These are phyloP conservation scores for Pythium oligandrum DNA, from an alignment of 352 stramenopile genomes.

Conservation along the genomic window DNA sequence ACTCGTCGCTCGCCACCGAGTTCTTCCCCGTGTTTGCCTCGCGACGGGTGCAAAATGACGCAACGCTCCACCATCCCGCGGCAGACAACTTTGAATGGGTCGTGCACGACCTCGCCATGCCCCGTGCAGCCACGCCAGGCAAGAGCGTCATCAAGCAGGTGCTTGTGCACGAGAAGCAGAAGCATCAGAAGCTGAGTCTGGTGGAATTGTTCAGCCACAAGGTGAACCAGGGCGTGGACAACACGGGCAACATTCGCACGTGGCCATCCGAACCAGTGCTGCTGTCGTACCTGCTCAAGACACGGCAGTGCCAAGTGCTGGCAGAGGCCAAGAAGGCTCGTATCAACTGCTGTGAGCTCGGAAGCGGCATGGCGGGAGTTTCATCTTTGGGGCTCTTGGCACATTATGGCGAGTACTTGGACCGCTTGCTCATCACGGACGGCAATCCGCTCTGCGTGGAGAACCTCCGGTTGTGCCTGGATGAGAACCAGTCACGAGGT, in stretches of 20 bases:
- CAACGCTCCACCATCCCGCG: constrained; percentile 3
- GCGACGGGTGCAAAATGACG: constrained; percentile 2
- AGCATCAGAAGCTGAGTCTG: constrained; percentile 43
- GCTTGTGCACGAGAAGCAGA: constrained; percentile 70
- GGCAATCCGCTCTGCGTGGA: constrained; percentile 64
- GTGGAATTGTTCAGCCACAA: constrained; percentile 71
- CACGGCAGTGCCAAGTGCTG: constrained; percentile 27
- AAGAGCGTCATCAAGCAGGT: constrained; percentile 15
- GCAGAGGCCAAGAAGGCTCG: not conserved
- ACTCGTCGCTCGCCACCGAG: constrained; percentile 50
- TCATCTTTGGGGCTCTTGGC: constrained; percentile 56
- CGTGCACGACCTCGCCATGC: constrained; percentile 30
- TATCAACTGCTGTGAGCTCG: constrained; percentile 65
- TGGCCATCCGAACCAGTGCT: constrained; percentile 80
- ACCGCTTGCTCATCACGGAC: constrained; percentile 59
- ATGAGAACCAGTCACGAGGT: constrained; percentile 40
- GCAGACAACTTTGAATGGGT: constrained; percentile 46
- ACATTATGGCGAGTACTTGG: constrained; percentile 34
- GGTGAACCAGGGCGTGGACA: constrained; percentile 77
- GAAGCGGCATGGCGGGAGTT: constrained; percentile 73
- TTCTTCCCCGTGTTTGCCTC: constrained; percentile 54
- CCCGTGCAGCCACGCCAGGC: not conserved
- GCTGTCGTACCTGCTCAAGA: constrained; percentile 55
- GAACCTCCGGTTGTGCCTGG: constrained; percentile 59
- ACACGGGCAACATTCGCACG: constrained; percentile 85